Conservation (phyloP, 225 moss, liverwort and hornwort species). For the Sphagnum tenellum region DNA sequence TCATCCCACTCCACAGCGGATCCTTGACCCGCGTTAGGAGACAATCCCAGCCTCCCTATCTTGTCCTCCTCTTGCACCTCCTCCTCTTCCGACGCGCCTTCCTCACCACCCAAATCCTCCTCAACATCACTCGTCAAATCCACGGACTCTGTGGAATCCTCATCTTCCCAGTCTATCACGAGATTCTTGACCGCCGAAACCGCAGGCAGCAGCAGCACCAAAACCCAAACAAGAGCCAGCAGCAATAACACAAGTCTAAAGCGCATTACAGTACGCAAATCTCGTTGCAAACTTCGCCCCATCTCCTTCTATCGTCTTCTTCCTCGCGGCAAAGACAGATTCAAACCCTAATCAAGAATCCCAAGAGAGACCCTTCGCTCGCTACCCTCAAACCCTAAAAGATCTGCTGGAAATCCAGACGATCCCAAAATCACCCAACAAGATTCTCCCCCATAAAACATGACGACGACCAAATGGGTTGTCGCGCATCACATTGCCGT, state of each 20-base stretch:
- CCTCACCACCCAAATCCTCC: slow-evolving; percentile 2
- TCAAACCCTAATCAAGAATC: too few species aligned
- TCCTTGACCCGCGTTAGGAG: slow-evolving; percentile 32
- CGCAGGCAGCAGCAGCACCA: slow-evolving; percentile 12
- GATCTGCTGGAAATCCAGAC: too few species aligned
- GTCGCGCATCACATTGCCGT: too few species aligned
- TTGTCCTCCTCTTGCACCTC: slow-evolving; percentile 17
- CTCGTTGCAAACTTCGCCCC: too few species aligned
- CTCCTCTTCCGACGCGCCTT: slow-evolving; percentile 20
- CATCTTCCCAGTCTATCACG: slow-evolving; percentile 14
- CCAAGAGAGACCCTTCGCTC: too few species aligned
- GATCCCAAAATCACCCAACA: too few species aligned
- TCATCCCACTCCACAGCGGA: slow-evolving; percentile 70
- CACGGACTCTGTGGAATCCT: slow-evolving; percentile 14
- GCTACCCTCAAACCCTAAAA: too few species aligned
- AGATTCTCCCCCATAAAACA: too few species aligned
- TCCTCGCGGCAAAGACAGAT: too few species aligned
- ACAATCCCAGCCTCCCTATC: slow-evolving; percentile 7
- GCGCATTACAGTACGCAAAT: too few species aligned
- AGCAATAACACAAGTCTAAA: neutral
- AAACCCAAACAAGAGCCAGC: slow-evolving; percentile 8
- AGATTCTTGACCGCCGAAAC: neutral
- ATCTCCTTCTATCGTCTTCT: too few species aligned
- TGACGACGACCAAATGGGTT: too few species aligned
- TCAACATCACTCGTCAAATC: slow-evolving; percentile 1